Percentiles rank a stretch among this genome's conserved stretches.
Evolutionary conservation across 2,329 filamentous ascomycete genomes (phyloP).

Genomic region (Diaporthe destruens): DNA sequence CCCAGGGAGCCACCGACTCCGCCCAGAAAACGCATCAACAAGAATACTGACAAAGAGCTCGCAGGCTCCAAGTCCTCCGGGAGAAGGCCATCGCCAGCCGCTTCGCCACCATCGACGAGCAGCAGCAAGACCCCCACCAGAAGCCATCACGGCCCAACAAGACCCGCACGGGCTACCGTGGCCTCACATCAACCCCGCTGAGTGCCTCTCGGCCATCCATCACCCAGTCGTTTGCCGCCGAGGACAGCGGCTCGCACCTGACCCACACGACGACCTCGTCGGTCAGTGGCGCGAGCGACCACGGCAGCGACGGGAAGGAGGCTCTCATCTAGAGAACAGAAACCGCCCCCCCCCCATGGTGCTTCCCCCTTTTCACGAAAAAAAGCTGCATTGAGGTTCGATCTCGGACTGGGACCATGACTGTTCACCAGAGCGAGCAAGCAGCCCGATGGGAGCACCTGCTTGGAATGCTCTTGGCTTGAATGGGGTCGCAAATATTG

Average conservation of each 20-base stretch:
- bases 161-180: constrained; percentile 38
- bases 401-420: background rate
- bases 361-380: too few relatives aligned
- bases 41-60: background rate
- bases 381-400: too few relatives aligned
- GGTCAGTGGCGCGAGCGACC: constrained; percentile 6
- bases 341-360: too few relatives aligned
- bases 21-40: background rate
- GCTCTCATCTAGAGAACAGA: background rate
- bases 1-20: background rate
- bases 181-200: constrained; percentile 36
- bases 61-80: constrained; percentile 62
- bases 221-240: constrained; percentile 38
- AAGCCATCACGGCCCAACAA: constrained; percentile 31
- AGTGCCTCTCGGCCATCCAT: constrained; percentile 35
- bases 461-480: background rate
- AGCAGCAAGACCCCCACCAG: constrained; percentile 20
- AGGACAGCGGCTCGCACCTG: constrained; percentile 32
- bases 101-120: constrained; percentile 58
- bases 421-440: background rate
- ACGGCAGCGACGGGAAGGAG: constrained; percentile 14
- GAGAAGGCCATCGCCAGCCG: constrained; percentile 65
- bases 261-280: constrained; percentile 25
- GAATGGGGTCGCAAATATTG: background rate
- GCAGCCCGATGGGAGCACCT: background rate